A percentile compares a stretch with the other conserved stretches of the same genome.
These are phyloP conservation scores for Phaffomyces thermotolerans DNA, from an alignment of 805 yeast genomes.

Conservation along the genomic window DNA sequence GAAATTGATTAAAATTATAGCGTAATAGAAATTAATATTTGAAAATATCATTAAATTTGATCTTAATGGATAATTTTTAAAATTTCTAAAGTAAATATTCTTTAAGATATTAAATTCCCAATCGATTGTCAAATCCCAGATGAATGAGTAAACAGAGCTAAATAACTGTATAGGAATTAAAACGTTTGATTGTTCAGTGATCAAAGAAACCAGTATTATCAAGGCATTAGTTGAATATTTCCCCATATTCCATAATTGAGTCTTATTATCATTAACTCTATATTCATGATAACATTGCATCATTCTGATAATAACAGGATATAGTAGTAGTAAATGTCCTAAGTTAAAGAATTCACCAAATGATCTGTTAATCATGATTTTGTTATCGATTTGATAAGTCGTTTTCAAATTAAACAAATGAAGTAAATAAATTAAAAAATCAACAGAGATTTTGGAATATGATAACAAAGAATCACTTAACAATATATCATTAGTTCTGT, in stretches of 20 bases:
- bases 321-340: conserved; percentile 30
- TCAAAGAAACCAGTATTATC: conserved; percentile 34
- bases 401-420: conserved; percentile 33
- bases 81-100: not conserved
- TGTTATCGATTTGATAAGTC: conserved; percentile 24
- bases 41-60: conserved; percentile 3
- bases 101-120: conserved; percentile 68
- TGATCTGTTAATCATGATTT: conserved; percentile 25
- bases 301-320: conserved; percentile 73
- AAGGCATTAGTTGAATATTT: conserved; percentile 70
- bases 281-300: conserved; percentile 78
- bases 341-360: conserved; percentile 27
- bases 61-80: conserved; percentile 23
- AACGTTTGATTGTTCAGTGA: conserved; percentile 6
- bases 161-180: conserved; percentile 35
- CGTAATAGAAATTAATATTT: conserved; percentile 36
- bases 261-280: conserved; percentile 36
- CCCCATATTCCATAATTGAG: conserved; percentile 61
- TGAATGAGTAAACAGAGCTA: conserved; percentile 70
- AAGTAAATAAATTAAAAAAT: conserved; percentile 52
- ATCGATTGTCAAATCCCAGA: conserved; percentile 88
- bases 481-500: conserved; percentile 73
- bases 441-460: conserved; percentile 68
- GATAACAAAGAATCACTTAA: conserved; percentile 83
- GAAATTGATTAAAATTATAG: conserved; percentile 55